Evolutionary conservation across 208 protist species (phyloP), one percentile per base, ranked within the genome.

Genomic region (Porcisia deanei): DNA sequence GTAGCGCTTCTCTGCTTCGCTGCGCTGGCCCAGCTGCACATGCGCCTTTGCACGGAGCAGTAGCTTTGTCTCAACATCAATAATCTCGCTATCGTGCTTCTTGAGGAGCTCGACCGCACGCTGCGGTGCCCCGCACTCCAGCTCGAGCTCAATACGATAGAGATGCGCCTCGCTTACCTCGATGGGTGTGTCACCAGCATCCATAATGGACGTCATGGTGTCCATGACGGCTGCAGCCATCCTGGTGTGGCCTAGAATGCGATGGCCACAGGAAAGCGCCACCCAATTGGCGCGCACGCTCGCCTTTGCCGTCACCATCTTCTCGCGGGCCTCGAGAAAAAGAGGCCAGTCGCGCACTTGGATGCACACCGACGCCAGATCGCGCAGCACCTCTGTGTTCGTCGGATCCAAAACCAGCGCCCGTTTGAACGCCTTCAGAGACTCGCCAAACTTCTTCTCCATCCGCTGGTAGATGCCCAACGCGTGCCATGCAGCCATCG

Each of bases 401-500:
- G 86, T 84, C 34, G 85, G 72, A 67, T 97, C 94, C 5, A 83
- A 84, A 60, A 82, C 67, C 37, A 94, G 77, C 8, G 94, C 94
- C 12, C 88, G 85, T 67, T 94, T 91, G 87, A 98, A 99, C 75
- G 93, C 97, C 77, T 98, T 98, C 39, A 98, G 85, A 10, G 97
- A 96, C 73, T 98, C 92, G 6, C 45, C 59, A 77, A 91, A 96
- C 82, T 99, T 97, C 60, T 97, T 91, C 68, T 99, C 97, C 7
- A 79, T 72, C 41, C 95, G 91, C 73, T 98, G 86, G 67, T 97
- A 90, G 72, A 99, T 92, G 30, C 98, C 98, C 43, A 96, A 94
- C 8, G 97, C 96, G 76, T 99, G 98, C 97, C 98, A 99, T 64
- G 94, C 96, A 34, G 98, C 89, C 43, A 95, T 92, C 14, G 86